These are phyloP conservation scores for Fusarium nelsonii DNA, from an alignment of 2,329 filamentous ascomycete genomes.

Conservation along the genomic window DNA sequence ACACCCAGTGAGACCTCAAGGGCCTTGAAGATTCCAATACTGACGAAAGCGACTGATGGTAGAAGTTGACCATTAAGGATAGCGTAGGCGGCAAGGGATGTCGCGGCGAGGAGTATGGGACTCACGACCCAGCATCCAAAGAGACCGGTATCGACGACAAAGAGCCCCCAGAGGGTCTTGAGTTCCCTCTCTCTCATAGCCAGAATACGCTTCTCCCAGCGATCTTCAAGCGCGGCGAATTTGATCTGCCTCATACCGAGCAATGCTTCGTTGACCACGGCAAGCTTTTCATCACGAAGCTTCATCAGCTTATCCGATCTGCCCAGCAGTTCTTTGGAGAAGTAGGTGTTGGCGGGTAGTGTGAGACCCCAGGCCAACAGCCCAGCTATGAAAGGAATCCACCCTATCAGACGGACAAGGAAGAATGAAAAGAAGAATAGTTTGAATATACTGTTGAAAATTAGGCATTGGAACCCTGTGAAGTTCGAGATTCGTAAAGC, in stretches of 20 bases:
- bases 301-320: conserved; percentile 81
- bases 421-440: conserved; percentile 75
- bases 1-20: conserved; percentile 78
- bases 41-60: conserved; percentile 83
- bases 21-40: conserved; percentile 79
- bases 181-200: conserved; percentile 75
- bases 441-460: conserved; percentile 72
- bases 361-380: conserved; percentile 73
- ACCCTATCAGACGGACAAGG: conserved; percentile 77
- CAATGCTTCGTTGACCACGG: conserved; percentile 79
- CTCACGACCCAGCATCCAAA: conserved; percentile 78
- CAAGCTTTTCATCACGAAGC: conserved; percentile 79
- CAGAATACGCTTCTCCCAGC: conserved; percentile 79
- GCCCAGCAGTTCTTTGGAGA: conserved; percentile 72
- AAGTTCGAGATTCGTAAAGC: conserved; percentile 77
- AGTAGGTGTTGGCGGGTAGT: conserved; percentile 76
- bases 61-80: conserved; percentile 70
- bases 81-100: conserved; percentile 77
- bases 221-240: conserved; percentile 79
- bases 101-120: conserved; percentile 78
- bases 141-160: conserved; percentile 71
- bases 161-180: conserved; percentile 73
- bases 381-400: conserved; percentile 75
- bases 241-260: conserved; percentile 88
- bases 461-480: conserved; percentile 73